Conservation (phyloP, 2,329 filamentous ascomycete genomes). For the Sporothrix brasiliensis region DNA sequence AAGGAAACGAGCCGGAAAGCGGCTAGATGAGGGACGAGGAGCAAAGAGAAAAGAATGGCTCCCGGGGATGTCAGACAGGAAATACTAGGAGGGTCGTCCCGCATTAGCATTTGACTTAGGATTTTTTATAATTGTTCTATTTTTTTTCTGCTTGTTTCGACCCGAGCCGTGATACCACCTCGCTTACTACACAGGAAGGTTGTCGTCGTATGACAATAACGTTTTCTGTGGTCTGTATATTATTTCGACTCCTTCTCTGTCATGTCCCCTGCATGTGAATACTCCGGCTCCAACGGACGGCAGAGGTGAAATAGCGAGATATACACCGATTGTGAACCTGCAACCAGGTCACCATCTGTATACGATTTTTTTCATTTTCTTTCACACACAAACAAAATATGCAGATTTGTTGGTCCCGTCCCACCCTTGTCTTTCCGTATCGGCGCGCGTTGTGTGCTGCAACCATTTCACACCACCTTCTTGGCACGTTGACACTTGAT, state of each 20-base stretch:
- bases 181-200: background rate
- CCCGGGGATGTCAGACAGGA: constrained; percentile 11
- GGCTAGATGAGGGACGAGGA: constrained; percentile 10
- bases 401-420: background rate
- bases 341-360: constrained; percentile 11
- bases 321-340: constrained; percentile 10
- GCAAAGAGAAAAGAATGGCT: background rate
- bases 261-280: background rate
- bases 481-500: constrained; percentile 32
- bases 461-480: constrained; percentile 15
- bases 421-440: constrained; percentile 12
- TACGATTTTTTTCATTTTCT: background rate
- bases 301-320: constrained; percentile 18
- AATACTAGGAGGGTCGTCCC: constrained; percentile 13
- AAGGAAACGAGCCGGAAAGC: constrained; percentile 8
- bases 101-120: constrained; percentile 25
- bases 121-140: constrained; percentile 19
- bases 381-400: background rate
- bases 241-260: background rate
- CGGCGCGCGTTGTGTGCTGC: constrained; percentile 18
- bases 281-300: background rate
- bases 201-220: background rate
- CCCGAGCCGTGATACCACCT: constrained; percentile 6
- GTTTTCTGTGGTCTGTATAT: background rate
- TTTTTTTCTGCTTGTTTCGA: background rate